Evolutionary conservation across 2,329 filamentous ascomycete species (phyloP), one percentile per base, ranked within the genome.

Genomic region (Aspergillus cejpii): DNA sequence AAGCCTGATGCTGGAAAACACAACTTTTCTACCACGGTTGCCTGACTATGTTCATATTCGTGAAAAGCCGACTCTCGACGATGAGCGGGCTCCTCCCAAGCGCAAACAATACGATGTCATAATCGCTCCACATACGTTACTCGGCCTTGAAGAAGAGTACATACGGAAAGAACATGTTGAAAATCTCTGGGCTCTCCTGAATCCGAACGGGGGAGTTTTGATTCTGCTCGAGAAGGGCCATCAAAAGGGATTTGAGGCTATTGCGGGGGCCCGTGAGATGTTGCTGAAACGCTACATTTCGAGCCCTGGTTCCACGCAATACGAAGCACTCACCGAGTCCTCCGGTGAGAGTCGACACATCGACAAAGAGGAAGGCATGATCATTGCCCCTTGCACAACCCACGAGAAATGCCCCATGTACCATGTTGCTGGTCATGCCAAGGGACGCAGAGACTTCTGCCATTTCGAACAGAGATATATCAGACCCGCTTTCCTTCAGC

Each of bases 361-460:
- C 47, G 21, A 66, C 6, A 80, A 80, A 52, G 77, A 80, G 52
- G 69, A 71, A 2, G 79, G 79, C 45, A 82, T 82, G 78, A 82
- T 84, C 52, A 69, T 84, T 43, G 60, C 72, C 1, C 72, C 72
- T 8, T 98, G 92, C 71, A 96, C 92, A 0, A 97, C 89, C 64
- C 92, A 98, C 64, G 74, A 75, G 6, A 75, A 77, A 45, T 98
- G 92, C 55, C 92, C 92, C 0, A 94, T 98, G 86, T 96, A 95
- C 62, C 73, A 76, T 15, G 74, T 75, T 0, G 76, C 83, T 0
- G 88, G 89, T 0, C 74, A 84, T 43, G 81, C 79, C 43, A 71
- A 71, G 21, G 87, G 89, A 5, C 80, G 91, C 44, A 90, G 89
- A 57, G 90, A 97, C 61, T 92, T 84, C 61, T 98, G 92, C 66